A percentile compares a stretch with the other conserved stretches of the same genome.
These are phyloP conservation scores for Halophytophthora polymorphica DNA, from an alignment of 352 stramenopile species.

Conservation along the genomic window DNA sequence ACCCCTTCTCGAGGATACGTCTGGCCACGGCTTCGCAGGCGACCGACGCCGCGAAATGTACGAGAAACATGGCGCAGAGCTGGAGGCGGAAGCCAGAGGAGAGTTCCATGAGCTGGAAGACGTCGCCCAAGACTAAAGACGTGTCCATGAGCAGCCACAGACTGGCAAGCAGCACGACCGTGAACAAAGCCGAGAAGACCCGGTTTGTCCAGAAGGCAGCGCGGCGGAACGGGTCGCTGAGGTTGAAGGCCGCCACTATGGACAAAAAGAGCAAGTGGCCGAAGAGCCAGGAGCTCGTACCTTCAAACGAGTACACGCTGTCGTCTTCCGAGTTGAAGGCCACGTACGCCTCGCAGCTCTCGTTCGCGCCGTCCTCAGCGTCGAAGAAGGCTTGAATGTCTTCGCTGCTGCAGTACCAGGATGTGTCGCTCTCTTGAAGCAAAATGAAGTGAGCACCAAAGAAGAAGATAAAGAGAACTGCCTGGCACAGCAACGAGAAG, in stretches of 20 bases:
- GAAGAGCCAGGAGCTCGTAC: slow-evolving; percentile 57
- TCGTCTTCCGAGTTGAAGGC: slow-evolving; percentile 34
- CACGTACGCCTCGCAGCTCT: slow-evolving; percentile 37
- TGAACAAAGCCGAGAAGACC: slow-evolving; percentile 28
- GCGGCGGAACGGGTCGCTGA: slow-evolving; percentile 45
- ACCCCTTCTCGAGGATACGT: slow-evolving; percentile 14
- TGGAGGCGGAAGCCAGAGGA: slow-evolving; percentile 31
- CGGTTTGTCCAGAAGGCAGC: slow-evolving; percentile 42
- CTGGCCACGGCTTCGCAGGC: slow-evolving; percentile 30
- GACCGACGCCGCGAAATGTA: slow-evolving; percentile 20
- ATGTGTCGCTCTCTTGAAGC: slow-evolving; percentile 17
- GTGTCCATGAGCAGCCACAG: slow-evolving; percentile 52
- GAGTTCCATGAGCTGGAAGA: slow-evolving; percentile 51
- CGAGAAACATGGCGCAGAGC: slow-evolving; percentile 43
- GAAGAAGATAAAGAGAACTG: slow-evolving; percentile 41
- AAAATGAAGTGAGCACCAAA: slow-evolving; percentile 36
- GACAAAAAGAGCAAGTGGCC: slow-evolving; percentile 50
- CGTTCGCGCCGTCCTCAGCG: slow-evolving; percentile 11
- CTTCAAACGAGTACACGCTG: slow-evolving; percentile 37
- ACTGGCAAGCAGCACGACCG: slow-evolving; percentile 31
- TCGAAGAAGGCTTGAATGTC: slow-evolving; percentile 25
- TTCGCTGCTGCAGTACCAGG: slow-evolving; percentile 48
- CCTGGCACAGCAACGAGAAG: slow-evolving; percentile 43
- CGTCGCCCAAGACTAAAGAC: slow-evolving; percentile 25
- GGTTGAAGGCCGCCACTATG: slow-evolving; percentile 53